phyloP scores from a whole-genome alignment of 495 filamentous ascomycete genomes.

The Daldinia vernicosa region DNA sequence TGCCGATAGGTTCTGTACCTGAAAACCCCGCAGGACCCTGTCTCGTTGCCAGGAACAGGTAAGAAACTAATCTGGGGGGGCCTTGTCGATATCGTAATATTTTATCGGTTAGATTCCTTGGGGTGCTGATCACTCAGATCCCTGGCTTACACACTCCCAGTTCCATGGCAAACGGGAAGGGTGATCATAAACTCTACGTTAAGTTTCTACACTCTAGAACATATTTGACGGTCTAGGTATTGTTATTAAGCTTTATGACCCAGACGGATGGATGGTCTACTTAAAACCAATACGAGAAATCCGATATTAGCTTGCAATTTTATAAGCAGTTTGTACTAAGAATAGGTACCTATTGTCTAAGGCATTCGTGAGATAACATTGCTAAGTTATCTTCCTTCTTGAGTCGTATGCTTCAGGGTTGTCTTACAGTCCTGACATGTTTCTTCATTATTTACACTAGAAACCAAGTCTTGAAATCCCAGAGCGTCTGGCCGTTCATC shows the following conservation, averaged over 20 bases:
- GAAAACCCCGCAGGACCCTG: constrained; percentile 27
- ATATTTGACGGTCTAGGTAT: neutral
- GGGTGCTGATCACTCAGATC: constrained; percentile 40
- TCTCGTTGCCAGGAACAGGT: constrained; percentile 20
- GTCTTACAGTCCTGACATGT: neutral
- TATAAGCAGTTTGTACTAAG: neutral
- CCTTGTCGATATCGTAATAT: constrained; percentile 38
- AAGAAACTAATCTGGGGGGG: constrained; percentile 4
- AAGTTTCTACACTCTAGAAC: constrained; percentile 6
- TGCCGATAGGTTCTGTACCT: constrained; percentile 27
- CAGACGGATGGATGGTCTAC: neutral
- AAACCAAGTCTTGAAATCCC: neutral
- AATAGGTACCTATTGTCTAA: no score
- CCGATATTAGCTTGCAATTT: constrained; percentile 3
- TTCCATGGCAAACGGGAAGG: constrained; percentile 41
- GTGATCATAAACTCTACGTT: constrained; percentile 36
- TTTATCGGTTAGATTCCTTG: constrained; percentile 40
- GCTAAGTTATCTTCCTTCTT: neutral
- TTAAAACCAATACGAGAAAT: neutral
- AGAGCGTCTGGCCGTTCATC: constrained; percentile 4
- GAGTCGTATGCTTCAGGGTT: neutral
- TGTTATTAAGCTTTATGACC: constrained; percentile 1
- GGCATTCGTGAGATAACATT: neutral
- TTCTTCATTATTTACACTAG: neutral
- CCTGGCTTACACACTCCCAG: constrained; percentile 19